Percentiles rank a stretch among this genome's conserved stretches.
phyloP scores from a whole-genome alignment of 805 yeast species.

The Nakazawaea sp. region DNA sequence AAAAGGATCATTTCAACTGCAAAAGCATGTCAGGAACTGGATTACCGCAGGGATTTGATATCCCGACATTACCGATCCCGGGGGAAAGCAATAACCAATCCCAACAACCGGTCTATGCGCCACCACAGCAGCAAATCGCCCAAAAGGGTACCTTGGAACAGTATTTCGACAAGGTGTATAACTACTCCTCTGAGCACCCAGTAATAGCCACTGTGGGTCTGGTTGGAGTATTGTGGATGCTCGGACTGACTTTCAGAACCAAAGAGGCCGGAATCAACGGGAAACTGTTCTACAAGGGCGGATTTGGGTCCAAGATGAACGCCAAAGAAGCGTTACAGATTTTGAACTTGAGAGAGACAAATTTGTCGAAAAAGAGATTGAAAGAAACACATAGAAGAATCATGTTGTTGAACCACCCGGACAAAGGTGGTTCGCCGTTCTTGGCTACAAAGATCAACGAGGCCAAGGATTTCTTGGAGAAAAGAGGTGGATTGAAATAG shows the following conservation, averaged over 20 bases:
- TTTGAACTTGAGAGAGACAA: slow-evolving; percentile 65
- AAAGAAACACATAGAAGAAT: slow-evolving; percentile 77
- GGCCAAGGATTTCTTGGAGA: slow-evolving; percentile 76
- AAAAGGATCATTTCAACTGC: too few species aligned
- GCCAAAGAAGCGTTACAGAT: slow-evolving; percentile 86
- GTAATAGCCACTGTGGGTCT: slow-evolving; percentile 65
- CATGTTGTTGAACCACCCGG: slow-evolving; percentile 90
- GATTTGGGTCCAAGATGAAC: slow-evolving; percentile 87
- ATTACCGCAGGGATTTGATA: slow-evolving; percentile 33
- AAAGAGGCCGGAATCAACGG: slow-evolving; percentile 62
- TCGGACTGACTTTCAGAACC: slow-evolving; percentile 62
- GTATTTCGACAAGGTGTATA: slow-evolving; percentile 55
- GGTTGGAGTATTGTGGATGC: slow-evolving; percentile 53
- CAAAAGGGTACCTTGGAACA: slow-evolving; percentile 42
- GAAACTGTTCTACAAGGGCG: slow-evolving; percentile 72
- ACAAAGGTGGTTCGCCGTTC: slow-evolving; percentile 87
- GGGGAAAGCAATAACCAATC: slow-evolving; percentile 30
- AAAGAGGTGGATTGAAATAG: slow-evolving; percentile 43
- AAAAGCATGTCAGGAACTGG: too few species aligned
- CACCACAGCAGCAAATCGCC: slow-evolving; percentile 17
- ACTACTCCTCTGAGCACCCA: slow-evolving; percentile 71
- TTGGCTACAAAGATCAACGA: slow-evolving; percentile 89
- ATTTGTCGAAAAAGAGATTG: slow-evolving; percentile 53
- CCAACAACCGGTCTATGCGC: slow-evolving; percentile 15
- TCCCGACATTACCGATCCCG: slow-evolving; percentile 51